A percentile compares a stretch with the other conserved stretches of the same genome.
Conservation (phyloP, 2,329 filamentous ascomycete genomes). For the Dothistroma septosporum region DNA sequence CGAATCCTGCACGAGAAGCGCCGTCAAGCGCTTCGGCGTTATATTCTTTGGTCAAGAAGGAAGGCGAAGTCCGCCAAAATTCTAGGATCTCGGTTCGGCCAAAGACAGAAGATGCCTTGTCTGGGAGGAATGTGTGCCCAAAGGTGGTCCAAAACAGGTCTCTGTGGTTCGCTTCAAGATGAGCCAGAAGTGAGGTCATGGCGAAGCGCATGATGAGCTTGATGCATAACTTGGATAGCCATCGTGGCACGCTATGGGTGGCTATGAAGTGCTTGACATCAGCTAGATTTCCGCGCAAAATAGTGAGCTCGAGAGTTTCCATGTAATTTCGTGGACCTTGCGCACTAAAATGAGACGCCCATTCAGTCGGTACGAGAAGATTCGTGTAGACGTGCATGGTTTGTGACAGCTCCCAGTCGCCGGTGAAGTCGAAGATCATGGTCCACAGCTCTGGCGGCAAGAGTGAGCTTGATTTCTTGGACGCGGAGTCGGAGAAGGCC, state of each 20-base stretch:
- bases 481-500: slow-evolving; percentile 33
- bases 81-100: slow-evolving; percentile 79
- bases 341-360: slow-evolving; percentile 60
- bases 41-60: slow-evolving; percentile 82
- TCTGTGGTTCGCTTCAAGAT: slow-evolving; percentile 61
- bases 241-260: slow-evolving; percentile 62
- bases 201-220: slow-evolving; percentile 91
- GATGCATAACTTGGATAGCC: slow-evolving; percentile 75
- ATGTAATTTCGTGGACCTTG: slow-evolving; percentile 68
- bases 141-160: slow-evolving; percentile 85
- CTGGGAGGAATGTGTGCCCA: slow-evolving; percentile 74
- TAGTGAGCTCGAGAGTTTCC: slow-evolving; percentile 78
- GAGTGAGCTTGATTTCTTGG: slow-evolving; percentile 31
- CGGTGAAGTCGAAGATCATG: slow-evolving; percentile 75
- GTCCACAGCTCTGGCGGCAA: slow-evolving; percentile 87
- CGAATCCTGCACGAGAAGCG: slow-evolving; percentile 78
- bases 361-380: slow-evolving; percentile 67
- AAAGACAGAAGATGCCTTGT: slow-evolving; percentile 83
- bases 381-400: slow-evolving; percentile 77
- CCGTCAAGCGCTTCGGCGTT: slow-evolving; percentile 79
- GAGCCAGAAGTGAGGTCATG: slow-evolving; percentile 71
- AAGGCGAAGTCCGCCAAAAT: slow-evolving; percentile 83
- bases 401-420: slow-evolving; percentile 86
- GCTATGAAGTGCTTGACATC: slow-evolving; percentile 71
- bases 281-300: slow-evolving; percentile 66